phyloP scores from a whole-genome alignment of 1,139 yeast genomes.

The Saccharomycopsis crataegensis region DNA sequence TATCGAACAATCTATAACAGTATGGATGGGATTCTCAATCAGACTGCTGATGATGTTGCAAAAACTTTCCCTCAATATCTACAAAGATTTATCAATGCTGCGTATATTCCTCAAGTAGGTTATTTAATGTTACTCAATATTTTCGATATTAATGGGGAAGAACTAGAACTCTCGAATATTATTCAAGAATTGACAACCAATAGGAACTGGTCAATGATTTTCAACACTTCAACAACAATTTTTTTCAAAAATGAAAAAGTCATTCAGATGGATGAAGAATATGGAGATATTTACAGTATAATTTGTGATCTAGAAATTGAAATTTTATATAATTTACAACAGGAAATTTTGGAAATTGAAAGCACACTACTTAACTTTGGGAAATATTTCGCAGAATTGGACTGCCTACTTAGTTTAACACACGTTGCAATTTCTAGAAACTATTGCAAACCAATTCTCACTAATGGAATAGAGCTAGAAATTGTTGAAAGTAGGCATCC shows the following conservation, averaged over 20 bases:
- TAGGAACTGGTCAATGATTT: conserved; percentile 32
- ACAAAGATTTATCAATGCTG: conserved; percentile 28
- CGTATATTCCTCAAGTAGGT: conserved; percentile 41
- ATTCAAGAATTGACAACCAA: conserved; percentile 1
- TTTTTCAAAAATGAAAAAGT: conserved; percentile 33
- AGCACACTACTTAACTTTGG: neutral
- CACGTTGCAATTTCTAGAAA: conserved; percentile 28
- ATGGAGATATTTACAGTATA: conserved; percentile 36
- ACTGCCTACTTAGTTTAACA: conserved; percentile 30
- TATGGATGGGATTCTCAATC: conserved; percentile 30
- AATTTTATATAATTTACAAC: conserved; percentile 30
- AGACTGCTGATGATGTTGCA: conserved; percentile 25
- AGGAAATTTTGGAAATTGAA: conserved; percentile 24
- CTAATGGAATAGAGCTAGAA: conserved; percentile 22
- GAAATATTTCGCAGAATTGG: conserved; percentile 1
- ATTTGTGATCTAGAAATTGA: conserved; percentile 38
- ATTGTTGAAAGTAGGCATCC: conserved; percentile 34
- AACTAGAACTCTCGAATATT: conserved; percentile 8
- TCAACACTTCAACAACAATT: conserved; percentile 30
- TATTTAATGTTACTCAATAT: conserved; percentile 29
- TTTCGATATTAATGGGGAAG: conserved; percentile 12
- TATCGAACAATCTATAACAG: conserved; percentile 29
- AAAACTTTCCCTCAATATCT: conserved; percentile 17
- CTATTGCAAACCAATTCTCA: conserved; percentile 34
- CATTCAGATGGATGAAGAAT: conserved; percentile 30